Percentiles rank a stretch among this genome's conserved stretches.
Evolutionary conservation across 2,329 filamentous ascomycete genomes (phyloP).

Genomic region (Teratosphaeria gauchensis): DNA sequence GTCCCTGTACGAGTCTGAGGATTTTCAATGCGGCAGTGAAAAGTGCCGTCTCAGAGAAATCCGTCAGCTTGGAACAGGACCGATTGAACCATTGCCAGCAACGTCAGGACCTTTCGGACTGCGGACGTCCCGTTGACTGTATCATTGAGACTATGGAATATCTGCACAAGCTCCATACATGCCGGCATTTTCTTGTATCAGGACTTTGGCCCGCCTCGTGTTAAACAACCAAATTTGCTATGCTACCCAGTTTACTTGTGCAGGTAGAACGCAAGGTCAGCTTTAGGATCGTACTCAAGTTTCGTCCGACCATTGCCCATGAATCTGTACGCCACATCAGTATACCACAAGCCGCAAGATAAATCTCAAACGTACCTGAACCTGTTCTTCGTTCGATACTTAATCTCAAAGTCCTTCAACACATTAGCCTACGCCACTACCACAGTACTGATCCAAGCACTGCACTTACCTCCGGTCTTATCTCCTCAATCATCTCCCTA

Average conservation of each 20-base stretch:
- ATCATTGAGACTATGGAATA: no score
- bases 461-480: conserved; percentile 29
- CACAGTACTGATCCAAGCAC: no score
- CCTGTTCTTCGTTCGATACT: conserved; percentile 35
- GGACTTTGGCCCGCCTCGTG: neutral
- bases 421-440: no score
- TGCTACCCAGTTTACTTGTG: conserved; percentile 3
- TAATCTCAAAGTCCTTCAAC: conserved; percentile 36
- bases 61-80: no score
- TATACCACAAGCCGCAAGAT: neutral
- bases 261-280: conserved; percentile 10
- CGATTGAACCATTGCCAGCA: no score
- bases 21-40: no score
- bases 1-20: no score
- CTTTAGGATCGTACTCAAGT: conserved; percentile 9
- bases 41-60: no score
- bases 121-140: no score
- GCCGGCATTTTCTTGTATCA: no score
- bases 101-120: no score
- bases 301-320: conserved; percentile 41
- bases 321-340: conserved; percentile 18
- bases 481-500: conserved; percentile 25
- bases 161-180: no score
- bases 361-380: conserved; percentile 20
- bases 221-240: neutral